phyloP scores from a whole-genome alignment of 208 protist species.

The Crithidia thermophila region DNA sequence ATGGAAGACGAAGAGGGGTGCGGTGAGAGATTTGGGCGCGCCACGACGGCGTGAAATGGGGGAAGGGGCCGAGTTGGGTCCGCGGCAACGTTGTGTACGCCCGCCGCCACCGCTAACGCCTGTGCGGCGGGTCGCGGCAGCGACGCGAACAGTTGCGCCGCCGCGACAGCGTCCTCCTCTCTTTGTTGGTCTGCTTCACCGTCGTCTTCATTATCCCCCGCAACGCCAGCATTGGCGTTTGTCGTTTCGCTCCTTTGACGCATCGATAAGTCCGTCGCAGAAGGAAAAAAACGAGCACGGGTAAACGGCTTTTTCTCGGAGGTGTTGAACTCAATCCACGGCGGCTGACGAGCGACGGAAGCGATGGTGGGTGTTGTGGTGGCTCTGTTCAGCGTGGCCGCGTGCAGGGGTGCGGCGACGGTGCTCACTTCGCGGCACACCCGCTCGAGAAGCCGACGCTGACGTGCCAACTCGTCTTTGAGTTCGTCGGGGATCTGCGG shows the following conservation, averaged over 20 bases:
- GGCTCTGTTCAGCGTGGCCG: background rate
- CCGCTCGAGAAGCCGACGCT: slow-evolving; percentile 60
- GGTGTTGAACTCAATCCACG: slow-evolving; percentile 15
- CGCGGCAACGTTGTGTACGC: slow-evolving; percentile 25
- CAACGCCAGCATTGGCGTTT: background rate
- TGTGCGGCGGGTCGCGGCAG: slow-evolving; percentile 25
- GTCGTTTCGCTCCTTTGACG: too few relatives aligned
- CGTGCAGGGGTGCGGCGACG: slow-evolving; percentile 10
- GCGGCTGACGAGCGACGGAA: slow-evolving; percentile 15
- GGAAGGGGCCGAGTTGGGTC: slow-evolving; percentile 35
- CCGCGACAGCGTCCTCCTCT: background rate
- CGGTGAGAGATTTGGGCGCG: slow-evolving; percentile 4
- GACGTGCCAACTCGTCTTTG: slow-evolving; percentile 46
- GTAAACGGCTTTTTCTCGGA: background rate
- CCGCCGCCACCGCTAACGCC: slow-evolving; percentile 3
- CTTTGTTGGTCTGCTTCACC: too few relatives aligned
- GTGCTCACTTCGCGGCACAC: slow-evolving; percentile 29
- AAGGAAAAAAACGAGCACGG: too few relatives aligned
- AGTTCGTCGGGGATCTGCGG: slow-evolving; percentile 46
- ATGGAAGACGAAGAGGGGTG: too few relatives aligned
- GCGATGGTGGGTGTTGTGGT: background rate
- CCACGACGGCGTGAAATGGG: slow-evolving; percentile 48
- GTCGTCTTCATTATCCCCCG: background rate
- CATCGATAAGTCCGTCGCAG: too few relatives aligned
- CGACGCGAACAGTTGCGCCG: slow-evolving; percentile 4